Base-by-base conservation (phyloP, 2,329 filamentous ascomycete species). In the Rhytidhysteron rufulum region DNA sequence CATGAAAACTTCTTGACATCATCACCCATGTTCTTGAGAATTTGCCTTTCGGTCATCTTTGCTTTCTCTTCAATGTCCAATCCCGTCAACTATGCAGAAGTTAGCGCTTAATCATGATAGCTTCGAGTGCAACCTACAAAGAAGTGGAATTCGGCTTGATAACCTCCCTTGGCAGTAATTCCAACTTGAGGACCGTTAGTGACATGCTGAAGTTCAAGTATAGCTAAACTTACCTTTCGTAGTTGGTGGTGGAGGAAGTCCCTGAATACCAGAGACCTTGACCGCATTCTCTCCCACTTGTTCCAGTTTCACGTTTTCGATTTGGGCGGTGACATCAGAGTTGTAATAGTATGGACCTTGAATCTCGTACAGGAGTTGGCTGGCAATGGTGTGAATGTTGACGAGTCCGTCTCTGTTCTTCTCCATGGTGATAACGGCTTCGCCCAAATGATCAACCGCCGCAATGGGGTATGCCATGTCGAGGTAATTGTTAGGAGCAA, bases 11-110 rank as follows among this genome's bases (percentile, higher is more conserved):
- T 52, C 10, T 66, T 35, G 5, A 16, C 53, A 17, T 54, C 37
- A 4, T 59, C 54, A 4, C 57, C 58, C 11, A 18, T 13, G 15
- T 20, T 11, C 11, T 11, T n/a, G 4, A 11, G 24, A 9, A 60
- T 62, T 39, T 57, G 49, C 1, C 67, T 59, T 5, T 73, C 39
- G 46, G 74, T 71, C 11, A 53, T 60, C 45, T 75, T 63, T 55
- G 66, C 73, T 49, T 76, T 76, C 41, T 67, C 53, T 1, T 54
- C 49, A 0, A 66, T 70, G 2, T 60, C 70, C 42, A 74, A 17
- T 2, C 43, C 43, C 2, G 37, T 25, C 9, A n/a, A n/a, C n/a
- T n/a, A n/a, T n/a, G n/a, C n/a, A n/a, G n/a, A n/a, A n/a, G n/a
- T n/a, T n/a, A n/a, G n/a, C n/a, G n/a, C n/a, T n/a, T n/a, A n/a